Conservation (phyloP, 768 basidiomycete genomes). For the Lactifluus volemus region DNA sequence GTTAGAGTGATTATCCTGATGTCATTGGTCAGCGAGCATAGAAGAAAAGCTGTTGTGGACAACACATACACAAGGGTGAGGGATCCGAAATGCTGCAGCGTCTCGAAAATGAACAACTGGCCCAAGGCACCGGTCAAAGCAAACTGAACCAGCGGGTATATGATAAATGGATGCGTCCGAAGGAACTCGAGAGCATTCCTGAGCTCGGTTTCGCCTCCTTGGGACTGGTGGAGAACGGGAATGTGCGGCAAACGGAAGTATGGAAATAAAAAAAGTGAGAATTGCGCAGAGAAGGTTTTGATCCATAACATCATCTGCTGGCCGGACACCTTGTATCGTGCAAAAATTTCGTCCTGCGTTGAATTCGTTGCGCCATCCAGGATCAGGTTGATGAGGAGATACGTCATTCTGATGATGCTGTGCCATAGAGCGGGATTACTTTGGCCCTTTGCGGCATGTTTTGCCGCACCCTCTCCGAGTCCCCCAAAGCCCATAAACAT, state of each 20-base stretch:
- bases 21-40: conserved; percentile 9
- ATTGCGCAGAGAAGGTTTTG: conserved; percentile 78
- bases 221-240: conserved; percentile 69
- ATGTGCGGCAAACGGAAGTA: conserved; percentile 74
- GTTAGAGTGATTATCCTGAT: conserved; percentile 88
- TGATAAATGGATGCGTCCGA: conserved; percentile 61
- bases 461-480: conserved; percentile 39
- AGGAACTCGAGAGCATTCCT: conserved; percentile 65
- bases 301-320: conserved; percentile 99
- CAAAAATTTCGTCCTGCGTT: conserved; percentile 95
- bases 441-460: conserved; percentile 28
- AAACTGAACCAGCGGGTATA: conserved; percentile 71
- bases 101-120: conserved; percentile 97
- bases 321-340: conserved; percentile 61
- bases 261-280: conserved; percentile 56
- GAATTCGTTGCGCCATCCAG: conserved; percentile 93
- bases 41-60: not conserved
- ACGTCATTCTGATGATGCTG: conserved; percentile 61
- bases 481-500: conserved; percentile 88
- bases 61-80: conserved; percentile 71
- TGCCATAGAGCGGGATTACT: conserved; percentile 39
- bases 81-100: conserved; percentile 83
- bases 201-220: conserved; percentile 54
- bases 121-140: conserved; percentile 88
- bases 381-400: conserved; percentile 77